Base-by-base conservation (phyloP, 1,139 yeast genomes). In the Yamadazyma blattariae region DNA sequence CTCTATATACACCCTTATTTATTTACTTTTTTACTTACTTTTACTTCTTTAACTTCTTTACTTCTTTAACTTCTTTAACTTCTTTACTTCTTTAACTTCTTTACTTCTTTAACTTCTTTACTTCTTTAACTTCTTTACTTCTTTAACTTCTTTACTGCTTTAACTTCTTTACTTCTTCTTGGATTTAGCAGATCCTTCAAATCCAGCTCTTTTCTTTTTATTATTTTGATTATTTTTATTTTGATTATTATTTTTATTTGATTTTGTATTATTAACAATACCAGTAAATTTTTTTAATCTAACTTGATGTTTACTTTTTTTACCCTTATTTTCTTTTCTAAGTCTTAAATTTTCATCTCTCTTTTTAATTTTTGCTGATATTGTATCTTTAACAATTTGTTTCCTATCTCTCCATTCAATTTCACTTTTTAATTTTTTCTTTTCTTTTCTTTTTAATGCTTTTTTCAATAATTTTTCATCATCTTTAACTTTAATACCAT, bases 301-400 rank as follows among this genome's bases (percentile, higher is more conserved):
- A 37, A 74, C 75, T 59, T 81, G 84, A 41, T 82, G 71, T 54
- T 81, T 81, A 49, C 81, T 67, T 57, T 78, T 77, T 46, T 79
- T 76, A 36, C 90, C 92, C 63, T 83, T 88, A 56, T 83, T 82
- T 27, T 83, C 95, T 52, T 75, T 79, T 60, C 96, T 77, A 28
- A 86, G 77, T 56, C 82, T 80, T 59, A 92, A 70, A 53, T 92
- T 92, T 52, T 87, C 95, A 51, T 89, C 96, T 62, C 96, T 77
- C 68, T 92, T 82, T 64, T 86, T 85, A 39, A 76, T 80, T 50
- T 83, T 81, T 12, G 84, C 86, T 31, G 82, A 75, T 38, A 85
- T 82, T 30, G 82, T 80, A 50, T 82, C 86, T 40, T 77, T 77
- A 15, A 92, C 96, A 27, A 74, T 72, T 51, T 82, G 85, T 59